Base-by-base conservation (phyloP, 2,329 filamentous ascomycete species). In the Triangularia verruculosa region DNA sequence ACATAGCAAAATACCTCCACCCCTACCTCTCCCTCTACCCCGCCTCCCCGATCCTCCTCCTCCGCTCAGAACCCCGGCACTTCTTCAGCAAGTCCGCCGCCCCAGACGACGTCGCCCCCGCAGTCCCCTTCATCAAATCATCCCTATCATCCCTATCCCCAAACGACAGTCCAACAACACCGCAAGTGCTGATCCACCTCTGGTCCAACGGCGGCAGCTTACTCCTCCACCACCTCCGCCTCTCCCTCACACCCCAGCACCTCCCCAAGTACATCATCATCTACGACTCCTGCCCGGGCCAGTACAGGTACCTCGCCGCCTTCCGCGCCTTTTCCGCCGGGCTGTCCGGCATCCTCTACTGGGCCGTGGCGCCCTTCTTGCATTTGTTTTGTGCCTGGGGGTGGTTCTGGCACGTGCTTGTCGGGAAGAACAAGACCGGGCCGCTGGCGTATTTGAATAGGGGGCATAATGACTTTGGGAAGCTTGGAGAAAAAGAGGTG, bases 1-100 rank as follows among this genome's bases (percentile, higher is more conserved):
- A 77, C 68, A 72, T 78, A 57, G 70, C 69, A 24, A 76, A 76
- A 61, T 76, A 77, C 70, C 66, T 73, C 25, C 59, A 61, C 12
- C 66, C 68, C 20, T 74, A 77, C 65, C 72, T 70, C 51, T 57
- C 64, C 2, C 64, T 74, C 7, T 77, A 71, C 68, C 74, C 75
- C 0, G 57, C 64, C n/a, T 61, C 72, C 3, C 59, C 66, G 0
- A 73, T 76, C 64, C 66, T 76, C 6, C 70, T 76, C 13, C 57
- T 75, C 32, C 71, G 70, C 25, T 70, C 70, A 59, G 66, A 70
- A 15, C 64, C 69, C 2, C 57, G 60, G 7, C 70, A 76, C 64
- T 66, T 72, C 47, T 59, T 73, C 52, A 66, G 62, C 57, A 70
- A 53, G 11, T 53, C 39, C 32, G 30, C 47, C 52, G 24, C 6